These are phyloP conservation scores for Termitomyces sp. DNA, from an alignment of 768 basidiomycete genomes.

Conservation along the genomic window DNA sequence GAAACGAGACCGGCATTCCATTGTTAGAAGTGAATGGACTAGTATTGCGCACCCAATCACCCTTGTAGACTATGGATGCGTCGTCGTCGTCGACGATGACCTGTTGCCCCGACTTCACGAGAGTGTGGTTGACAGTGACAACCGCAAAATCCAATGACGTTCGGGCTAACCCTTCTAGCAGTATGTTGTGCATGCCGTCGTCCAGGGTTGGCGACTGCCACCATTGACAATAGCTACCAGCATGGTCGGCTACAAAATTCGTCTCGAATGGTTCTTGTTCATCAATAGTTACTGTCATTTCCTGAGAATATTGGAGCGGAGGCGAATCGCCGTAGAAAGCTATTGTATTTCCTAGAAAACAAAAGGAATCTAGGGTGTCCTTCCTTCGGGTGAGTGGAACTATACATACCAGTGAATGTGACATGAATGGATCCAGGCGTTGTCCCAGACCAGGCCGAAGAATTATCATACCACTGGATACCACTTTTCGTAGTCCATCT, in stretches of 20 bases:
- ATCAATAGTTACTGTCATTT: constrained; percentile 1
- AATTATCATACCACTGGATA: neutral
- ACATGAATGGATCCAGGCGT: neutral
- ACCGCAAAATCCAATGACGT: constrained; percentile 1
- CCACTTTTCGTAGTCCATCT: neutral
- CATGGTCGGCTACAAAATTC: neutral
- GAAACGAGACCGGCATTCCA: neutral
- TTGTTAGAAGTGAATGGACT: no score
- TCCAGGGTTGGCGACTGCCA: constrained; percentile 1
- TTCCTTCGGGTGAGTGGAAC: neutral
- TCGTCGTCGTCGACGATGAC: constrained; percentile 5
- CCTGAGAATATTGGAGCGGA: neutral
- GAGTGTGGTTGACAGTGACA: neutral
- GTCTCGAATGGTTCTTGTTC: neutral
- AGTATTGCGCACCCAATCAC: neutral
- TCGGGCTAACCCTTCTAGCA: neutral
- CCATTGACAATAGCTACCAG: constrained; percentile 4
- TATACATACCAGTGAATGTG: neutral
- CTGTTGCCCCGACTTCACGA: neutral
- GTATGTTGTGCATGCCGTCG: neutral
- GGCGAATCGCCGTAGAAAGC: neutral
- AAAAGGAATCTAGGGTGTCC: neutral
- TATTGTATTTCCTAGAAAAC: neutral
- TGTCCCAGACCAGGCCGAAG: neutral
- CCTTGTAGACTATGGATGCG: neutral